Evolutionary conservation across 2,329 filamentous ascomycete species (phyloP).

Genomic region (Capronia epimyces): DNA sequence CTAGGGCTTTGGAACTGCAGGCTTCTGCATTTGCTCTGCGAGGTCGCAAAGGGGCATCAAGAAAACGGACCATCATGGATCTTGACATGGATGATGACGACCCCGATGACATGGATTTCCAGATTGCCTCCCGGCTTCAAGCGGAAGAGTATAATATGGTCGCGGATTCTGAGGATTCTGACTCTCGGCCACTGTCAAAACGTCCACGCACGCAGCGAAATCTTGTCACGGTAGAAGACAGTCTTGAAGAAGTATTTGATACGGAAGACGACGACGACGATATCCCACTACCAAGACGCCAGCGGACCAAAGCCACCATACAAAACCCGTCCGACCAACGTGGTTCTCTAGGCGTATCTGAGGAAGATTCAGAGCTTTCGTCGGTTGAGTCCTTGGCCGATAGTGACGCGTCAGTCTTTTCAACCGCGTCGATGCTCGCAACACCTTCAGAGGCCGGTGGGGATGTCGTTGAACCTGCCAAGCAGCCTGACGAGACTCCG

Average conservation of each 20-base stretch:
- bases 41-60: conserved; percentile 29
- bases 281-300: conserved; percentile 12
- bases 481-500: not conserved
- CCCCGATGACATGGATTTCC: conserved; percentile 41
- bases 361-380: conserved; percentile 15
- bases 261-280: conserved; percentile 21
- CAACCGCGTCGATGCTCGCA: not conserved
- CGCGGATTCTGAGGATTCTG: conserved; percentile 18
- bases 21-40: conserved; percentile 46
- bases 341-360: not conserved
- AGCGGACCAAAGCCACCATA: conserved; percentile 1
- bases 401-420: conserved; percentile 15
- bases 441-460: conserved; percentile 5
- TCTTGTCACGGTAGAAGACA: not conserved
- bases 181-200: conserved; percentile 13
- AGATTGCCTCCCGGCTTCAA: conserved; percentile 54
- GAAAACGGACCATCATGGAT: conserved; percentile 41
- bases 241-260: conserved; percentile 1
- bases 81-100: conserved; percentile 40
- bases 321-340: not conserved
- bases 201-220: conserved; percentile 10
- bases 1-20: conserved; percentile 44
- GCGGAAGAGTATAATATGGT: conserved; percentile 46
- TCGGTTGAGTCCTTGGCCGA: conserved; percentile 8
- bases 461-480: not conserved